Evolutionary conservation across 768 basidiomycete genomes (phyloP), one percentile per base, ranked within the genome.

Genomic region (Suillus plorans): DNA sequence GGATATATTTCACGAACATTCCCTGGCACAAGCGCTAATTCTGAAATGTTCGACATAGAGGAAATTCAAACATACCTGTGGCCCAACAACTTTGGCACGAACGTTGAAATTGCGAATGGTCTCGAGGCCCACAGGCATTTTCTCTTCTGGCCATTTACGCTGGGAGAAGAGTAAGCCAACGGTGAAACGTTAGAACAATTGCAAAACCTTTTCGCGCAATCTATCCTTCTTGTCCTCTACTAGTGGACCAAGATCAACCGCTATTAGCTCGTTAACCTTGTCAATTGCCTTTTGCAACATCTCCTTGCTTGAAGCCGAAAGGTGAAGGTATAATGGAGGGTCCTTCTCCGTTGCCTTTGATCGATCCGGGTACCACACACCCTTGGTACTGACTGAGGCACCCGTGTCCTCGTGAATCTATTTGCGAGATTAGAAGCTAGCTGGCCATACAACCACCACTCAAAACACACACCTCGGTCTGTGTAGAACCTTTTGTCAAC

Each of bases 131-230:
- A 99, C 93, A 0, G 89, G 89, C 10, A 98, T 79, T 77, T 97
- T 98, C 77, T 96, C 95, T 76, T 99, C 97, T 2, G 96, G 95
- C 97, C 97, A 99, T 86, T 97, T 97, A 62, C 94, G 84, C 92
- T 95, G 71, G 12, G 44, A 31, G 37, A 69, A 20, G 49, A 16
- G 49, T 72, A 64, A 72, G 70, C 22, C 64, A 20, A 16, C 13
- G 22, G 58, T 22, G 14, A 49, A 37, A 22, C 36, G 22, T 64
- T 31, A 36, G 31, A 14, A 31, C 18, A 12, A 31, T n/a, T 34
- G 18, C 16, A 28, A 42, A 69, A 92, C 90, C 78, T 87, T 83
- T 78, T 91, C 91, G 68, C 89, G 82, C 45, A 83, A 71, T 62
- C 85, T 80, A 64, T 89, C 87, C 68, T 85, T 87, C 78, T 91